Conservation (phyloP, 768 basidiomycete genomes). For the Clitopilus passeckerianus region DNA sequence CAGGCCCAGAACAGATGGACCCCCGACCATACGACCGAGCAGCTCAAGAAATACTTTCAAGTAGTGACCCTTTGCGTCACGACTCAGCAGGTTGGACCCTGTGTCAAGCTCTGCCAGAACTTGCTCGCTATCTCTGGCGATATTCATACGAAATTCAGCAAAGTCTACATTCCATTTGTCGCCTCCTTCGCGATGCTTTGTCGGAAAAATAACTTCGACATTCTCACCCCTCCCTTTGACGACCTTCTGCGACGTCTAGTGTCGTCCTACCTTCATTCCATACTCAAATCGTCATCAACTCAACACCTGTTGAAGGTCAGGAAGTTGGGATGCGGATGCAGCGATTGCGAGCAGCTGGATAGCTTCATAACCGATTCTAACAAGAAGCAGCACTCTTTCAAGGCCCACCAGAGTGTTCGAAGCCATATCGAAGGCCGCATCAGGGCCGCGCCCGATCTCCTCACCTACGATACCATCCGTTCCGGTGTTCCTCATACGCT, state of each 20-base stretch:
- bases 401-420: conserved; percentile 12
- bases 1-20: background rate
- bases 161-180: conserved; percentile 21
- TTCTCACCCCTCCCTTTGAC: conserved; percentile 20
- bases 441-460: conserved; percentile 14
- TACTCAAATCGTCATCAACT: conserved; percentile 18
- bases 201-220: conserved; percentile 7
- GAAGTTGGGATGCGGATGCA: conserved; percentile 27
- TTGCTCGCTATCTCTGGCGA: conserved; percentile 20
- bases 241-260: conserved; percentile 23
- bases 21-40: background rate
- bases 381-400: conserved; percentile 10
- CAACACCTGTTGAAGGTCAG: conserved; percentile 11
- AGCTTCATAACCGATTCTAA: conserved; percentile 17
- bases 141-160: conserved; percentile 15
- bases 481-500: conserved; percentile 21
- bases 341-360: conserved; percentile 21
- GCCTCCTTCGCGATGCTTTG: conserved; percentile 16
- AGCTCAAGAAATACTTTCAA: conserved; percentile 17
- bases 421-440: conserved; percentile 19
- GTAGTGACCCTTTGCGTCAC: conserved; percentile 18
- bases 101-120: conserved; percentile 1
- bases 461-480: conserved; percentile 17
- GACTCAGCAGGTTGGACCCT: conserved; percentile 14
- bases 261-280: conserved; percentile 19